Conservation (phyloP, 768 basidiomycete genomes). For the Rhodosporidiobolus sp. region DNA sequence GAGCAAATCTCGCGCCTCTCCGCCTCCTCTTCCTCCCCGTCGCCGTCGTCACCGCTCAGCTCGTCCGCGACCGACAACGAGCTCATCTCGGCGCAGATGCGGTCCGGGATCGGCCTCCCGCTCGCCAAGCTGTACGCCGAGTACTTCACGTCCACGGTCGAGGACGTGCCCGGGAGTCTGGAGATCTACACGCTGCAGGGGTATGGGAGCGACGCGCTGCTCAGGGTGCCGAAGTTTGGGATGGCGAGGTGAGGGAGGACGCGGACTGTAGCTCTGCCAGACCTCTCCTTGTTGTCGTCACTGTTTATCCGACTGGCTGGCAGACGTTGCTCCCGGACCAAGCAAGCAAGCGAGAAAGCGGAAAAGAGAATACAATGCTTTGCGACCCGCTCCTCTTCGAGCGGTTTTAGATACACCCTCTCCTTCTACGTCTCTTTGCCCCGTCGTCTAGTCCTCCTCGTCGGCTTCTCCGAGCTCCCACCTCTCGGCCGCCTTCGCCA, state of each 20-base stretch:
- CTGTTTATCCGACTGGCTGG: no score
- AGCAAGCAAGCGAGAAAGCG: no score
- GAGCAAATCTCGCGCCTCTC: slow-evolving; percentile 9
- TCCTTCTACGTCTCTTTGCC: no score
- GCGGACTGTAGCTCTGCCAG: no score
- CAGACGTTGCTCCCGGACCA: no score
- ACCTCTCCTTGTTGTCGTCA: no score
- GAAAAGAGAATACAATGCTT: no score
- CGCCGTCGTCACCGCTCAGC: background rate
- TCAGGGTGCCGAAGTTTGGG: slow-evolving; percentile 35
- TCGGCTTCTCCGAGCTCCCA: slow-evolving; percentile 1
- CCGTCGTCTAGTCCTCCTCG: no score
- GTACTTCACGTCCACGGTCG: slow-evolving; percentile 15
- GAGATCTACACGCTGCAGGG: slow-evolving; percentile 36
- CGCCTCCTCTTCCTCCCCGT: slow-evolving; percentile 54
- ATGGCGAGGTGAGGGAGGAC: background rate
- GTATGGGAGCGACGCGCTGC: slow-evolving; percentile 33
- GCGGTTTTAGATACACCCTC: no score
- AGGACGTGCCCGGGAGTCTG: slow-evolving; percentile 16
- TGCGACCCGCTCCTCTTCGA: no score
- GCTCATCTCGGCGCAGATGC: slow-evolving; percentile 28
- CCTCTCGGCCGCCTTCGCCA: slow-evolving; percentile 3
- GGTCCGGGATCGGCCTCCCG: slow-evolving; percentile 39
- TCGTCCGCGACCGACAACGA: slow-evolving; percentile 8
- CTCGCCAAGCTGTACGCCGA: slow-evolving; percentile 41